These are phyloP conservation scores for Uronychia setigera DNA, from an alignment of 73 alveolate species.

Conservation along the genomic window DNA sequence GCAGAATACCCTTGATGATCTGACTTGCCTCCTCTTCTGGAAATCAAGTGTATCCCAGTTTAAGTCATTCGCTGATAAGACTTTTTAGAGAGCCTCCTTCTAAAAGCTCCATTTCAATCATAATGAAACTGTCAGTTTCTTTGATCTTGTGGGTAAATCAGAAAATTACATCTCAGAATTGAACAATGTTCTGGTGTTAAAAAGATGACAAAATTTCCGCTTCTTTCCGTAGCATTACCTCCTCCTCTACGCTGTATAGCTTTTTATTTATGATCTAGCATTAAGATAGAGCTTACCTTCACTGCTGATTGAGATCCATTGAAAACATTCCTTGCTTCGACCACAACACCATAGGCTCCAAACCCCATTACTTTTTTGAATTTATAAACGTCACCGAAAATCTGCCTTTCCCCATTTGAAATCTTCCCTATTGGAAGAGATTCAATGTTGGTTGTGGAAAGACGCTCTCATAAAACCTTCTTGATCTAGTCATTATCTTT, in stretches of 20 bases:
- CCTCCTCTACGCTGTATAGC: background rate
- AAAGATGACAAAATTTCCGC: conserved; percentile 35
- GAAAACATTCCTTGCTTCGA: background rate
- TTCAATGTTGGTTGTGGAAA: too few species aligned
- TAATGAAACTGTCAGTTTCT: conserved; percentile 29
- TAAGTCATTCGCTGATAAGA: conserved; percentile 10
- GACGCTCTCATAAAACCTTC: too few species aligned
- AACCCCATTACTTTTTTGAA: background rate
- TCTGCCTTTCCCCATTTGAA: too few species aligned
- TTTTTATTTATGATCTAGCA: background rate
- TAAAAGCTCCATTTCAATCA: conserved; percentile 39
- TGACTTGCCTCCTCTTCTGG: conserved; percentile 74
- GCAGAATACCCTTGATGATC: conserved; percentile 69
- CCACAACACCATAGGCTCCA: background rate
- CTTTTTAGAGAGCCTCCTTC: conserved; percentile 65
- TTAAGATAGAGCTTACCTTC: background rate
- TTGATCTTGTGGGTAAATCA: background rate
- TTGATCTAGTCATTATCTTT: too few species aligned
- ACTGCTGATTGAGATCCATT: background rate
- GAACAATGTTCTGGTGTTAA: conserved; percentile 36
- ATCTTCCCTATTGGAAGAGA: too few species aligned
- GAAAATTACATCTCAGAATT: conserved; percentile 25
- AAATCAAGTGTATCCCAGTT: conserved; percentile 3
- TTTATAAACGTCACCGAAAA: background rate
- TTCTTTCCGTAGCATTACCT: conserved; percentile 16